Evolutionary conservation across 2,329 filamentous ascomycete genomes (phyloP), one percentile per base, ranked within the genome.

Genomic region (Teratosphaeria nubilosa): DNA sequence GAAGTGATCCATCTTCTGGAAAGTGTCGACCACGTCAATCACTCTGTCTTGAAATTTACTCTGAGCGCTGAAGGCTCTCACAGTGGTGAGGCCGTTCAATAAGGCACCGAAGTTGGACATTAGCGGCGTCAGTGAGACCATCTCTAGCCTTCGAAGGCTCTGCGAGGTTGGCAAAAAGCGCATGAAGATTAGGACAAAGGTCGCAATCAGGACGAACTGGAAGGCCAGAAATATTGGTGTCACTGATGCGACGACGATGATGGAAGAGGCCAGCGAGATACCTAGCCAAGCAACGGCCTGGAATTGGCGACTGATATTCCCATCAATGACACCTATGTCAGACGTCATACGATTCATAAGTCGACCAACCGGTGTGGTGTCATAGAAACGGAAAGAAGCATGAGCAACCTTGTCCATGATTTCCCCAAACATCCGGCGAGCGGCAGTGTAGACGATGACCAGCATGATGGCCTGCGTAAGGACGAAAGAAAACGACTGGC

Each of bases 1-100:
- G 74, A 96, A 95, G 71, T 96, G 91, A 67, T 96, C 91, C 81
- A 95, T 94, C 69, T 90, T 90, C 71, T 96, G 91, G 69, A 96
- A 96, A 20, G 85, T 85, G 68, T 96, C 91, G 0, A 91, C 90
- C 0, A 91, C 90, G 1, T 80, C 77, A 34, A 96, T 86, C 56
- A 95, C 89, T 55, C 86, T 82, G 61, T 85, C 82, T 68, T 95
- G 90, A 68, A 96, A 96, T 56, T 87, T 85, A 3, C 81, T 76
- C 65, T 95, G 86, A 0, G 87, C 90, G 54, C 82, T 84, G 69
- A 95, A 92, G 0, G 91, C 90, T 51, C 90, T 84, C 24, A 96
- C 90, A 0, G 91, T 96, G 0, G 88, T 90, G 9, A 96, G 76
- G 0, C 91, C 91, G 60, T 95, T 88, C 1, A 95, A 79, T 50